Evolutionary conservation across 2,329 filamentous ascomycete species (phyloP), one percentile per base, ranked within the genome.

Genomic region (Talaromyces sp.): DNA sequence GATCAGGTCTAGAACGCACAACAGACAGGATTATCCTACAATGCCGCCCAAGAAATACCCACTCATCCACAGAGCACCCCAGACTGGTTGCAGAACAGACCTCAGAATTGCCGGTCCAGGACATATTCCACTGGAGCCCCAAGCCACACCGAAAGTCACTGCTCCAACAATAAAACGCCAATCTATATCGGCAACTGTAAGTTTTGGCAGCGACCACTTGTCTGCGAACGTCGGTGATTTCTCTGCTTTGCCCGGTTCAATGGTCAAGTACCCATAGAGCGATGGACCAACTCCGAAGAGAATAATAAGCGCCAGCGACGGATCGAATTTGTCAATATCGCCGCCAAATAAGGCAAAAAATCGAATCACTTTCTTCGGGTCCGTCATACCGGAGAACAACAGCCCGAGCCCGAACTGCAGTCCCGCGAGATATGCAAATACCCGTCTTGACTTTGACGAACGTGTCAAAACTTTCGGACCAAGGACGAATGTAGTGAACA

Each of bases 401-500:
- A 83, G 72, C 1, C 80, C 80, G 1, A 81, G 69, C 1, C 78
- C 80, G 51, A 82, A 82, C 55, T 80, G 70, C 1, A 81, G 62
- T 2, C 80, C 80, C 0, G 77, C 71, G 37, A 80, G 68, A 58
- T 78, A 78, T 6, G 74, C 70, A 28, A 75, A 78, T 2, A 73
- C 63, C 0, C 66, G 65, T 22, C 68, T 70, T 1, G 75, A 74
- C 22, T 63, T 61, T 5, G 67, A 59, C 10, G 70, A 72, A 37
- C 65, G 67, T 9, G 61, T 58, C 37, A 76, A 56, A 0, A 62
- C 33, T 11, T 64, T 64, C 0, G 72, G 72, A 4, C 74, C 65
- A 19, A 75, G 43, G n/a, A 74, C 33, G 25, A 65, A 63, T 43
- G 75, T 75, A 2, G 65, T 67, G 21, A 73, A 43, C 15, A 65